A percentile compares a stretch with the other conserved stretches of the same genome.
phyloP scores from a whole-genome alignment of 2,329 filamentous ascomycete species.

The Chrysoporthe austroafricana region DNA sequence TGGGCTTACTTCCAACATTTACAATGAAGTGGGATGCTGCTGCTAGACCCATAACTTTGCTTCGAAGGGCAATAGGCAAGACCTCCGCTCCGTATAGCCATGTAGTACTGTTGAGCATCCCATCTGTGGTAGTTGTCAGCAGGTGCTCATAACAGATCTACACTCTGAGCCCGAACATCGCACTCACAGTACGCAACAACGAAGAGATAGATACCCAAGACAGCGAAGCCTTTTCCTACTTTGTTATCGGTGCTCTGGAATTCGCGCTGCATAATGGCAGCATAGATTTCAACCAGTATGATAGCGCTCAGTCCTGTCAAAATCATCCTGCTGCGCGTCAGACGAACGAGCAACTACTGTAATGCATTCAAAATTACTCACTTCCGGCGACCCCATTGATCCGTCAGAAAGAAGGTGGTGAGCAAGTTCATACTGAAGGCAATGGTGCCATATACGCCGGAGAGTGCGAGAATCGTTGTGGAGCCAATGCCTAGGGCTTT shows the following conservation, averaged over 20 bases:
- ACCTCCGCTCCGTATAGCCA: conserved; percentile 62
- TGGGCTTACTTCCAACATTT: conserved; percentile 46
- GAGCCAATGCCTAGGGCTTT: conserved; percentile 55
- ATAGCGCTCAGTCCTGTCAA: conserved; percentile 55
- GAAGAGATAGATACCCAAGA: conserved; percentile 63
- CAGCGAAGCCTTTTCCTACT: conserved; percentile 62
- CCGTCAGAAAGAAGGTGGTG: conserved; percentile 56
- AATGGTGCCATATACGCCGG: conserved; percentile 57
- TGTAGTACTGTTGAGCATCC: conserved; percentile 57
- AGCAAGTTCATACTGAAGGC: conserved; percentile 55
- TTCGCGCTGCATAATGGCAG: conserved; percentile 60
- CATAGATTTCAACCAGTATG: conserved; percentile 61
- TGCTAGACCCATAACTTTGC: conserved; percentile 59
- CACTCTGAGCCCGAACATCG: background rate
- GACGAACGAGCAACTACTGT: background rate
- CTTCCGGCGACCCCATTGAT: conserved; percentile 63
- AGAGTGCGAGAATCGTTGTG: conserved; percentile 55
- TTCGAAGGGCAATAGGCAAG: conserved; percentile 55
- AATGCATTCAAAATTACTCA: conserved; percentile 31
- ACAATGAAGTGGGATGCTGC: conserved; percentile 58
- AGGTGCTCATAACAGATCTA: too few species aligned
- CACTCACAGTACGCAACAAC: conserved; percentile 56
- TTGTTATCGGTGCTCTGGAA: conserved; percentile 60
- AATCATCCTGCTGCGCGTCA: conserved; percentile 50
- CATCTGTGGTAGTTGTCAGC: conserved; percentile 39